Evolutionary conservation across 768 basidiomycete species (phyloP).

Genomic region (Candolleomyces eurysporus): DNA sequence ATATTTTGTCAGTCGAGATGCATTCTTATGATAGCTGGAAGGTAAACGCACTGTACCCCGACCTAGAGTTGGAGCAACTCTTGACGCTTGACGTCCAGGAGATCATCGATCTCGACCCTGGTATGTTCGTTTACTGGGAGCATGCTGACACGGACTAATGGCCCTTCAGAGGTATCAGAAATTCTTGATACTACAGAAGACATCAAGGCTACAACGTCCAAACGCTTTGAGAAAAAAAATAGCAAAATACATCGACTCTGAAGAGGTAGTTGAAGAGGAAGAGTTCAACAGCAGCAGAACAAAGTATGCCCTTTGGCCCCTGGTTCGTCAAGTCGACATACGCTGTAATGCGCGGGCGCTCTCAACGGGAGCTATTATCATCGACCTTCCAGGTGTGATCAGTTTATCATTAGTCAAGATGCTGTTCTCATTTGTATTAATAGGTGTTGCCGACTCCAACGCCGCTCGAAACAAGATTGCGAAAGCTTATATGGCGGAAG

Average conservation of each 20-base stretch:
- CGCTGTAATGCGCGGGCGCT: constrained; percentile 49
- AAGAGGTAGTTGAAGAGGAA: background rate
- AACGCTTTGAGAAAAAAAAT: constrained; percentile 54
- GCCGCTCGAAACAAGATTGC: constrained; percentile 61
- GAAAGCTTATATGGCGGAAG: constrained; percentile 65
- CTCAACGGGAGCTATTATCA: constrained; percentile 54
- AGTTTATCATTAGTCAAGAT: background rate
- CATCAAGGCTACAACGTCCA: constrained; percentile 45
- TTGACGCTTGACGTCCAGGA: constrained; percentile 47
- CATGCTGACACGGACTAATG: constrained; percentile 26
- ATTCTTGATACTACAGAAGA: constrained; percentile 54
- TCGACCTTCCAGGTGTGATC: constrained; percentile 57
- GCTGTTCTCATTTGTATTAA: constrained; percentile 18
- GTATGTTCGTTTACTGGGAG: constrained; percentile 21
- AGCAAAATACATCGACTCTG: constrained; percentile 36
- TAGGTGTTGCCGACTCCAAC: constrained; percentile 61
- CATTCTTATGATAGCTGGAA: constrained; percentile 14
- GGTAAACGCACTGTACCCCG: constrained; percentile 63
- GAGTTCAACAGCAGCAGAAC: background rate
- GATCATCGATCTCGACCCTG: constrained; percentile 45
- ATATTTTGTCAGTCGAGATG: constrained; percentile 41
- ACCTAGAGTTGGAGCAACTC: constrained; percentile 45
- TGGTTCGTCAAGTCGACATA: constrained; percentile 62
- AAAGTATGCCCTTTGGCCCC: constrained; percentile 50
- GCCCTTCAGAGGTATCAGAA: constrained; percentile 37